Evolutionary conservation across 1,284 basidiomycete genomes (phyloP), one percentile per base, ranked within the genome.

Genomic region (Stygiomarasmius scandens): DNA sequence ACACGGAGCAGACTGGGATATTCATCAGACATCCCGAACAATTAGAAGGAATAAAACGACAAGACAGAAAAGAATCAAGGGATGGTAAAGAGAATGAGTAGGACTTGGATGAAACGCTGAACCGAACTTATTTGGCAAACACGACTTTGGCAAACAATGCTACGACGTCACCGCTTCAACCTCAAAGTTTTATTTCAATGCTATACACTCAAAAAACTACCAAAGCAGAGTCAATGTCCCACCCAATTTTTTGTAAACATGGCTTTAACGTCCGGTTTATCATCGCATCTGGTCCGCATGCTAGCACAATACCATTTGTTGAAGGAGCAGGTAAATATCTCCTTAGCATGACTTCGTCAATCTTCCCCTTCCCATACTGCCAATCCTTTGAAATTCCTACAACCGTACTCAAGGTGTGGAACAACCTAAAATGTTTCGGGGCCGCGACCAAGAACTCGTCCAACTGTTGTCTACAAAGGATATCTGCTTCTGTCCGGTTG

Each of bases 1-100:
- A 45, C 70, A 95, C 93, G 90, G 80, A 95, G 89, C 76, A 93
- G 76, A 68, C 87, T 92, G 43, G 93, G 90, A 72, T 92, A 92
- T 59, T 90, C 85, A 74, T 87, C 85, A 63, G 80, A 80, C 87
- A 90, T 90, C 38, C 25, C 16, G 38, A 41, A 6, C 8, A 16
- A 16, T 19, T 41, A 19, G 38, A 16, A n/a, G 38, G 16, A 41
- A 16, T n/a, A 19, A 41, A n/a, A 41, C n/a, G 38, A 41, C 4
- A 19, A 41, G 16, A 12, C 8, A 16, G 38, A 41, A n/a, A 8
- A 16, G n/a, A 41, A 41, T 41, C 16, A 41, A 12, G 5, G 38
- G 14, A 41, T 5, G 38, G n/a, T 16, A 41, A 41, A 16, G 38
- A n/a, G 4, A 41, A 16, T 41, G 16, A 41, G n/a, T 12, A 41